Evolutionary conservation across 345 rosid species (phyloP), one percentile per base, ranked within the genome.

Genomic region (Raphanus sativus): DNA sequence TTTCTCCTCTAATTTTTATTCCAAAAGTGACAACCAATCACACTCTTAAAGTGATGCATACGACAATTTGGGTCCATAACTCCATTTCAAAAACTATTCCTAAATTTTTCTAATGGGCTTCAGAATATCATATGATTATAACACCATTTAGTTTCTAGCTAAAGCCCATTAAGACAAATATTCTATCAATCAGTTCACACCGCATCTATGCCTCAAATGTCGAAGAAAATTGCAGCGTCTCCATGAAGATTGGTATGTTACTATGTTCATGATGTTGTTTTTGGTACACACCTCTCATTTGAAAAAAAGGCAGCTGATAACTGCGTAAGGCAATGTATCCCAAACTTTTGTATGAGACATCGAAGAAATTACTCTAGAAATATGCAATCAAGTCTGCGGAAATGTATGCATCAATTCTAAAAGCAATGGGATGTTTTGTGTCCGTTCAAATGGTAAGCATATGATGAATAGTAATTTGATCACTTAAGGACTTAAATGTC

Each of bases 331-430:
- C 21, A 70, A 56, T 70, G 65, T n/a, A 70, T 58, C 65, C 74
- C 74, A 56, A 70, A 55, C 4, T 70, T 70, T 56, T 69, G 73
- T 54, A 69, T 69, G 30, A 69, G 48, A 54, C 64, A 55, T 34
- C 33, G 52, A 34, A 34, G 8, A 8, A 8, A 34, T 70, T 24
- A 56, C 33, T 56, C 1, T 70, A 8, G 34, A 36, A 13, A 33
- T 36, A 32, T 54, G 63, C 29, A 69, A 54, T 9, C 29, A 30
- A 54, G 73, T 69, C 56, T 69, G 63, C 12, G 64, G 8, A 55
- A 55, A 69, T 24, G 12, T 58, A 70, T 58, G 74, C 25, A 13
- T 21, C 1, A 34, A 56, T 33, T 56, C 21, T 34, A 25, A 59
- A 56, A 34, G 32, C 61, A 21, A 56, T 6, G 64, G 25, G 33